These are phyloP conservation scores for Malus asiatica DNA, from an alignment of 306 rosid genomes.

Conservation along the genomic window DNA sequence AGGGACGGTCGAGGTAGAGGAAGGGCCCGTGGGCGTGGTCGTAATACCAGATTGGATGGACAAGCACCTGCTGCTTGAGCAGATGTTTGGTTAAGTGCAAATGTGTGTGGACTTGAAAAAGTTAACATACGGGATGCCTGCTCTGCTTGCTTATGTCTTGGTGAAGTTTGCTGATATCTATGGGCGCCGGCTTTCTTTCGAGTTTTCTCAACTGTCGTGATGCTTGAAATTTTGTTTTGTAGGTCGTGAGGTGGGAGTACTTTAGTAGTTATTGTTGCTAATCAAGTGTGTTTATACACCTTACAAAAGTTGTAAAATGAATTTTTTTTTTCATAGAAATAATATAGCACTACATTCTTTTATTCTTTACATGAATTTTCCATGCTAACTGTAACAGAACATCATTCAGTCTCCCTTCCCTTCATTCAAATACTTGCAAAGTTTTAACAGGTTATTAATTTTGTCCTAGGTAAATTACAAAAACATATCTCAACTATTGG, in stretches of 20 bases:
- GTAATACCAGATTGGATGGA: slow-evolving; percentile 30
- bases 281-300: slow-evolving; percentile 3
- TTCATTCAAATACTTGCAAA: not conserved
- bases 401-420: too few relatives aligned
- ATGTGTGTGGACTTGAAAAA: slow-evolving; percentile 27
- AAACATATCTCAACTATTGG: too few relatives aligned
- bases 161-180: slow-evolving; percentile 26
- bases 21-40: slow-evolving; percentile 52
- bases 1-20: slow-evolving; percentile 70
- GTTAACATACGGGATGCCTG: slow-evolving; percentile 29
- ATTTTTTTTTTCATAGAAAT: slow-evolving; percentile 17
- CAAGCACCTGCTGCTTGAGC: slow-evolving; percentile 55
- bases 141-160: slow-evolving; percentile 38
- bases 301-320: slow-evolving; percentile 24
- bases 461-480: too few relatives aligned
- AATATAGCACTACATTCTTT: slow-evolving; percentile 41
- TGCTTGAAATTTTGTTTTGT: slow-evolving; percentile 46
- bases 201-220: slow-evolving; percentile 14
- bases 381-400: not conserved
- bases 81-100: slow-evolving; percentile 15
- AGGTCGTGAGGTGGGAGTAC: slow-evolving; percentile 18
- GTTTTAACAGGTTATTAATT: not conserved
- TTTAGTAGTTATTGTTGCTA: slow-evolving; percentile 8
- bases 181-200: slow-evolving; percentile 21
- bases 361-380: slow-evolving; percentile 14